Base-by-base conservation (phyloP, 1,284 basidiomycete species). In the Tetrapyrgos nigripes region DNA sequence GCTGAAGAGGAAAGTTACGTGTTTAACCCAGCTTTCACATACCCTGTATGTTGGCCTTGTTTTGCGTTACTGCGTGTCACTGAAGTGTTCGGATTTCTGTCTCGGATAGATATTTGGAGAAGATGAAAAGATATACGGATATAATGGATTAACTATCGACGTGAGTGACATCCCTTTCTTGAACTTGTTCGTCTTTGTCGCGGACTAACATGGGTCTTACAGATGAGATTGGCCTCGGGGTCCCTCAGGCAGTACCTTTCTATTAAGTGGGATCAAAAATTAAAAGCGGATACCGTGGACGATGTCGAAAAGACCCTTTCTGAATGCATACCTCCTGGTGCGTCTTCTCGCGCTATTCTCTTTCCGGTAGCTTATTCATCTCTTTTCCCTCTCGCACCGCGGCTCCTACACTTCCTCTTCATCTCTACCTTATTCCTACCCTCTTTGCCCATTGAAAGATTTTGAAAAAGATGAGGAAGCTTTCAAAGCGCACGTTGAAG, bases 111-210 rank as follows among this genome's bases (percentile, higher is more conserved):
- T 98, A 73, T 98, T 91, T 71, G 97, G 97, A 53, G 94, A 98
- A 68, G 92, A 97, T 57, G 96, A 99, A 79, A 96, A 91, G 75
- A 91, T 99, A 65, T 99, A 97, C 73, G 97, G 97, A 2, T 99
- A 98, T 77, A 83, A 87, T 62, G 88, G 89, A 67, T 79, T 98
- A 55, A 75, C 83, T 31, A 89, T 97, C 65, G 86, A 96, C 72
- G 94, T 96, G 70, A 65, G 89, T 76, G 43, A 21, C 11, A 29
- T 53, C 27, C 47, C 9, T 31, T 50, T 48, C 56, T 27, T 59
- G 6, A 31, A 54, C 40, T 17, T 43, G 48, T 40, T 37, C 45
- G 29, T 53, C 40, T 8, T 40, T 53, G n/a, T 47, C 19, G 28
- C 11, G 31, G 54, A 33, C 35, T 59, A 23, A 44, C 17, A 8